Percentiles rank a stretch among this genome's conserved stretches.
Conservation (phyloP, 257 asterid species). For the Osmanthus fragrans region DNA sequence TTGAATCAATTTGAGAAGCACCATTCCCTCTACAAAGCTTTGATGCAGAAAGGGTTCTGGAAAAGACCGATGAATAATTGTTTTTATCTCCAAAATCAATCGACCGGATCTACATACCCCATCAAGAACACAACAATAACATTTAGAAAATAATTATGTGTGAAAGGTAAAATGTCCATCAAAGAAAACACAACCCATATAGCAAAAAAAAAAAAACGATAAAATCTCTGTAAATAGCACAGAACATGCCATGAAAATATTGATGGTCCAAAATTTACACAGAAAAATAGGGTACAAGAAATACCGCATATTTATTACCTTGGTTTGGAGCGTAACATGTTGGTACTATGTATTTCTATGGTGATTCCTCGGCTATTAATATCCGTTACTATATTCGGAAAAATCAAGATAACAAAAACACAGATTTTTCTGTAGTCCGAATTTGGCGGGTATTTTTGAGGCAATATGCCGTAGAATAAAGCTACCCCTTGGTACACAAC, state of each 20-base stretch:
- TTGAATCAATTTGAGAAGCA: constrained; percentile 55
- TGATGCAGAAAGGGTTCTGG: constrained; percentile 63
- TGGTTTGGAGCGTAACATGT: constrained; percentile 67
- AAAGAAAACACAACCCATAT: neutral
- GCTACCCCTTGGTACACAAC: no score
- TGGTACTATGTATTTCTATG: constrained; percentile 20
- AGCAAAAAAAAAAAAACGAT: constrained; percentile 32
- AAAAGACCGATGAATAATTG: constrained; percentile 43
- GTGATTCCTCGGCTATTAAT: constrained; percentile 39
- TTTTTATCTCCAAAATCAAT: constrained; percentile 46
- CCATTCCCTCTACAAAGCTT: constrained; percentile 65
- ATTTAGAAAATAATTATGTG: neutral
- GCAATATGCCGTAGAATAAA: neutral
- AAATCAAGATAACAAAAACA: constrained; percentile 23
- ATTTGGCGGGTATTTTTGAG: constrained; percentile 50
- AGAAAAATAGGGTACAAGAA: constrained; percentile 22
- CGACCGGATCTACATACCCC: constrained; percentile 53
- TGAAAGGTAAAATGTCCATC: neutral
- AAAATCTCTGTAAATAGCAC: constrained; percentile 34
- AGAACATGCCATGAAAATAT: constrained; percentile 21
- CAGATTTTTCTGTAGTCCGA: constrained; percentile 31
- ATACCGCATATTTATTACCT: constrained; percentile 45
- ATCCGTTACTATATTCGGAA: constrained; percentile 40
- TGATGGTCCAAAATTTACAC: constrained; percentile 24
- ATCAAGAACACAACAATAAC: neutral